Evolutionary conservation across 495 filamentous ascomycete genomes (phyloP).

Genomic region (Xylaria grammica): DNA sequence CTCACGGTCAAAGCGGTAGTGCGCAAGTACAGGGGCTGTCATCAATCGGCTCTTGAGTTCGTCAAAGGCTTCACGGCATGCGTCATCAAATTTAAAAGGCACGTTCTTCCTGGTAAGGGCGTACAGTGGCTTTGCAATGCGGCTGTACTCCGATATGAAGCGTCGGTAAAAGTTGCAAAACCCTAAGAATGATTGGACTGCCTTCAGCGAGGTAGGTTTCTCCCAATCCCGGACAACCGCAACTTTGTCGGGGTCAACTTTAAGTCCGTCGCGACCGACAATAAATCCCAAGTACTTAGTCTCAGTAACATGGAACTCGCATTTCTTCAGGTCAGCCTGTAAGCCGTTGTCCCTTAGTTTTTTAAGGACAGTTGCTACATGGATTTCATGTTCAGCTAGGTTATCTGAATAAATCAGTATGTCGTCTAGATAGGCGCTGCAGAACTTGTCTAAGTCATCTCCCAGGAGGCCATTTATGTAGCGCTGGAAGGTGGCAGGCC

Average conservation of each 20-base stretch:
- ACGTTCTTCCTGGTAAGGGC: too few species aligned
- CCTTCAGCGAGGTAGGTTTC: background rate
- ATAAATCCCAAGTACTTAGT: background rate
- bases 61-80: background rate
- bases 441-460: slow-evolving; percentile 35
- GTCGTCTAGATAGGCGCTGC: slow-evolving; percentile 33
- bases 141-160: background rate
- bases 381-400: background rate
- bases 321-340: slow-evolving; percentile 7
- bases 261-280: background rate
- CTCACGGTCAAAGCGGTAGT: background rate
- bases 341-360: background rate
- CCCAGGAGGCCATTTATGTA: slow-evolving; percentile 40
- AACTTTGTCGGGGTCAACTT: background rate
- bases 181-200: background rate
- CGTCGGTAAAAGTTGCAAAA: too few species aligned
- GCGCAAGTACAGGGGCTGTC: background rate
- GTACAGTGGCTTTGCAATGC: background rate
- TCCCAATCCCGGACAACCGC: background rate
- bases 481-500: slow-evolving; percentile 31
- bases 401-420: slow-evolving; percentile 32
- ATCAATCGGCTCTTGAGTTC: background rate
- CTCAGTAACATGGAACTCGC: slow-evolving; percentile 6
- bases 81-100: too few species aligned
- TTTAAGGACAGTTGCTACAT: background rate